Evolutionary conservation across 73 alveolate genomes (phyloP).

Genomic region (Paramecium sonneborni): DNA sequence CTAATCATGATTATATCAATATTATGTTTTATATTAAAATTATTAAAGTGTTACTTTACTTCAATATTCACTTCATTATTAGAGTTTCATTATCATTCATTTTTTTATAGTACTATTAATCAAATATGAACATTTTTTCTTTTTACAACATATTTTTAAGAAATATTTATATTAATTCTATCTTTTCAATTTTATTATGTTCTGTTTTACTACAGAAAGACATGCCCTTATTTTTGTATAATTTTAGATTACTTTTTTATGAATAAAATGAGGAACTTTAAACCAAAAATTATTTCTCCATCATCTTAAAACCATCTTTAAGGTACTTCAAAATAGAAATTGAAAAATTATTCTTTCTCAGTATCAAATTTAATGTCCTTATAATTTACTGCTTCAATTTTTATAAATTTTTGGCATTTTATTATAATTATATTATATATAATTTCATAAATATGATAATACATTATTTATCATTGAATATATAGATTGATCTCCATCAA

Average conservation of each 20-base stretch:
- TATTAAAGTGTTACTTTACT: too few species aligned
- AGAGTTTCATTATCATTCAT: too few species aligned
- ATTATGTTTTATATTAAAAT: too few species aligned
- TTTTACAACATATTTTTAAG: neutral
- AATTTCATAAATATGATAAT: neutral
- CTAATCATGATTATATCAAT: too few species aligned
- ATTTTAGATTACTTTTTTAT: neutral
- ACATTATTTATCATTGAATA: neutral
- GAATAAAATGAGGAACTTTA: neutral
- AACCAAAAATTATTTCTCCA: neutral
- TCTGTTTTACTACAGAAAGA: neutral
- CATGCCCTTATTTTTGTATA: neutral
- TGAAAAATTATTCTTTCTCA: neutral
- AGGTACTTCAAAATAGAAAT: neutral
- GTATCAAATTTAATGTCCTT: neutral
- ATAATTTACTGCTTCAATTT: neutral
- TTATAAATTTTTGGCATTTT: neutral
- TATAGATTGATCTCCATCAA: neutral
- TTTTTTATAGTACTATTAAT: neutral
- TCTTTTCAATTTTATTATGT: neutral
- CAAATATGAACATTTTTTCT: neutral
- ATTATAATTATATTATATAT: neutral
- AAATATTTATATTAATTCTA: neutral
- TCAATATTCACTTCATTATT: too few species aligned
- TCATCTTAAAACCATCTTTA: neutral